Conservation (phyloP, 208 protist genomes). For the Leishmania major region DNA sequence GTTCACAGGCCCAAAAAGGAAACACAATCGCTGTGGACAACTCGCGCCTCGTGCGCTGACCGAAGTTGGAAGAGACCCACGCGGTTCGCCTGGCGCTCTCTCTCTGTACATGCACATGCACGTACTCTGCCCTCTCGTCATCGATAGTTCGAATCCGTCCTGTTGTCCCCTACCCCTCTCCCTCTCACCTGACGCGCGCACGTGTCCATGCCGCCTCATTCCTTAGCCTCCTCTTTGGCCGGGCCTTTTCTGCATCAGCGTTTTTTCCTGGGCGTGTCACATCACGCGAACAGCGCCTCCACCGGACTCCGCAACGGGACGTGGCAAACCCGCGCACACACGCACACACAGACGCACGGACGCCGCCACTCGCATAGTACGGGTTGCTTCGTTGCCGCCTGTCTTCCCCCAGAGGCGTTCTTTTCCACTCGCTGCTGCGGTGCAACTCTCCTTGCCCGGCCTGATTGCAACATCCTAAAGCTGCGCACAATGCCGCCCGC, state of each 20-base stretch:
- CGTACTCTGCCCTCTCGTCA: neutral
- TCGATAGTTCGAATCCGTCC: neutral
- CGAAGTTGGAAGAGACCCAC: neutral
- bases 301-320: neutral
- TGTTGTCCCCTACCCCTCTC: neutral
- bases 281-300: neutral
- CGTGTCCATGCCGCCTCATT: neutral
- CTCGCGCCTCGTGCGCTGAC: neutral
- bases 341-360: neutral
- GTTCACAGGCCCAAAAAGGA: neutral
- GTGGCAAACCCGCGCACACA: neutral
- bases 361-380: neutral
- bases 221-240: neutral
- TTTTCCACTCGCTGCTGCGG: neutral
- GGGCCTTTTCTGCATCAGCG: neutral
- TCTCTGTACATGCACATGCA: neutral
- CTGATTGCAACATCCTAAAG: neutral
- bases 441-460: neutral
- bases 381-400: neutral
- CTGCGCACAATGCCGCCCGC: constrained; percentile 30
- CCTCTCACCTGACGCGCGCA: neutral
- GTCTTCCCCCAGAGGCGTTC: neutral
- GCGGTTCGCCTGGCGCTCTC: neutral
- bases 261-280: neutral
- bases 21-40: neutral